Conservation (phyloP, 495 filamentous ascomycete species). For the Oidiodendron maius region DNA sequence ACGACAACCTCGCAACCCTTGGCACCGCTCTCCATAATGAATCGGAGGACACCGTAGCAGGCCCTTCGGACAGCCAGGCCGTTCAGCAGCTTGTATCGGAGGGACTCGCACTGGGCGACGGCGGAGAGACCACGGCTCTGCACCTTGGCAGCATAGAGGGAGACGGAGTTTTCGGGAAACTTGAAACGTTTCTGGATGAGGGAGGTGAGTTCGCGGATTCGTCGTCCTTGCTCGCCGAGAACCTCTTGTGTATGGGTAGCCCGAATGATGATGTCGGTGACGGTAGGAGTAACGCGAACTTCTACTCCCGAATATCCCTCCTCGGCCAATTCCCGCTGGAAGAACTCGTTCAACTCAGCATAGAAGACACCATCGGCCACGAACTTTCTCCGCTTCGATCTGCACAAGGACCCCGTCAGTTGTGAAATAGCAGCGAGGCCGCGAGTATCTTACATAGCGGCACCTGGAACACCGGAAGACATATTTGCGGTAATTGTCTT, state of each 20-base stretch:
- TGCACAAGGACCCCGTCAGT: slow-evolving; percentile 24
- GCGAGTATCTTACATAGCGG: slow-evolving; percentile 42
- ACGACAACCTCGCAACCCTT: slow-evolving; percentile 99
- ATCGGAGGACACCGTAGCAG: slow-evolving; percentile 98
- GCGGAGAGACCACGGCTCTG: slow-evolving; percentile 99
- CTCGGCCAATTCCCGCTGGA: slow-evolving; percentile 99
- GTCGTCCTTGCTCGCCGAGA: slow-evolving; percentile 97
- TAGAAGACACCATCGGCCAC: slow-evolving; percentile 99
- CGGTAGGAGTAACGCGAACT: slow-evolving; percentile 98
- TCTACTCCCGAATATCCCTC: slow-evolving; percentile 99
- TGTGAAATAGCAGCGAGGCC: background rate
- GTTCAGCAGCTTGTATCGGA: slow-evolving; percentile 99
- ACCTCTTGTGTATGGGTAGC: slow-evolving; percentile 99
- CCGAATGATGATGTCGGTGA: slow-evolving; percentile 99
- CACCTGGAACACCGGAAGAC: slow-evolving; percentile 58
- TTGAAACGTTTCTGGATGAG: slow-evolving; percentile 99
- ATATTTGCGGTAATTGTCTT: slow-evolving; percentile 39
- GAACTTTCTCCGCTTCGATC: slow-evolving; percentile 99
- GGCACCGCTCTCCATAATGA: slow-evolving; percentile 99
- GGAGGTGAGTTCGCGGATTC: slow-evolving; percentile 98
- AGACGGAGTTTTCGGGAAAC: slow-evolving; percentile 99
- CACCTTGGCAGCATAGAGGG: slow-evolving; percentile 99
- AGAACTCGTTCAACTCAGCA: slow-evolving; percentile 99
- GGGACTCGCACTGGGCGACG: slow-evolving; percentile 99
- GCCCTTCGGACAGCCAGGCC: slow-evolving; percentile 94